These are phyloP conservation scores for Globisporangium spinosum DNA, from an alignment of 352 stramenopile genomes.

Conservation along the genomic window DNA sequence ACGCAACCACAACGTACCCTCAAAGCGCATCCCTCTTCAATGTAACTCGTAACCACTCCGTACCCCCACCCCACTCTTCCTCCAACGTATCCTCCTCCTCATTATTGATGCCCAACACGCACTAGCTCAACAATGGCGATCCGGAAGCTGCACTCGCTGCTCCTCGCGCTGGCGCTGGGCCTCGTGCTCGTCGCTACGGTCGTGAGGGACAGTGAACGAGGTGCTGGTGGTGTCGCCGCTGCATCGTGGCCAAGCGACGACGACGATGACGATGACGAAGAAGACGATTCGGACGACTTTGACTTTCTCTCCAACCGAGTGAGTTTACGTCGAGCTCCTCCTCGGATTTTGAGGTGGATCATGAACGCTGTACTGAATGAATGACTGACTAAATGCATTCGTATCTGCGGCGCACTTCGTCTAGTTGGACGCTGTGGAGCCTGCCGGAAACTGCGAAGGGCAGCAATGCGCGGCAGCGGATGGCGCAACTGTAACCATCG, in stretches of 20 bases:
- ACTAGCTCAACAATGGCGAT: conserved; percentile 3
- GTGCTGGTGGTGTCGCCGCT: background rate
- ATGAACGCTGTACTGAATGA: background rate
- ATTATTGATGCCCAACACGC: background rate
- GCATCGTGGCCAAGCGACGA: conserved; percentile 7
- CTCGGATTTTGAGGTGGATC: background rate
- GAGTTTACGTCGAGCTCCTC: background rate
- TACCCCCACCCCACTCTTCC: background rate
- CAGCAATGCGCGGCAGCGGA: conserved; percentile 27
- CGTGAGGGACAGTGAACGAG: background rate
- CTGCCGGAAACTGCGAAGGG: conserved; percentile 23
- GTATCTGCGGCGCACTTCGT: background rate
- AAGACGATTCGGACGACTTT: conserved; percentile 26
- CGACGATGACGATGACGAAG: conserved; percentile 29
- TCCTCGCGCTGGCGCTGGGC: conserved; percentile 14
- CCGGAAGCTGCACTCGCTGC: conserved; percentile 8
- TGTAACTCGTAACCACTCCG: background rate
- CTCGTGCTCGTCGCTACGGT: conserved; percentile 11
- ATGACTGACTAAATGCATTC: background rate
- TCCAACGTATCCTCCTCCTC: too few relatives aligned
- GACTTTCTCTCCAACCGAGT: conserved; percentile 36
- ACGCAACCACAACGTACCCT: too few relatives aligned
- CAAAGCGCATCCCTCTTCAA: background rate
- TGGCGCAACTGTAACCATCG: conserved; percentile 9
- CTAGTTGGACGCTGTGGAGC: background rate